Percentiles rank a stretch among this genome's conserved stretches.
phyloP scores from a whole-genome alignment of 2,329 filamentous ascomycete species.

The Ramularia endophylla region DNA sequence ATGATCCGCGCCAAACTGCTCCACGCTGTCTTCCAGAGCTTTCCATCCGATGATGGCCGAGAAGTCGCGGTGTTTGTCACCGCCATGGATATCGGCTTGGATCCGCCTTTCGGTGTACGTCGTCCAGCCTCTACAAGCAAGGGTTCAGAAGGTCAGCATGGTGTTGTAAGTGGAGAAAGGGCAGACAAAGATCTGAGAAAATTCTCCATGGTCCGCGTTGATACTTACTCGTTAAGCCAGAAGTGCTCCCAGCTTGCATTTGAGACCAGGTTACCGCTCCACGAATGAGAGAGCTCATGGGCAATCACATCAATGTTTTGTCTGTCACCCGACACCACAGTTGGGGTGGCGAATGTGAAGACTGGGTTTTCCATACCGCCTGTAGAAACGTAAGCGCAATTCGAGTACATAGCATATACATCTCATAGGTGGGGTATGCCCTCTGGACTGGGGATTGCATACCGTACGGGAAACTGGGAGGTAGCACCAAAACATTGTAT shows the following conservation, averaged over 20 bases:
- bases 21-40: slow-evolving; percentile 71
- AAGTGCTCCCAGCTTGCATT: slow-evolving; percentile 66
- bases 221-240: neutral
- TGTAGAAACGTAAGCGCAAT: too few relatives aligned
- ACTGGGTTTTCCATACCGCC: slow-evolving; percentile 67
- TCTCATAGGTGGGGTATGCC: too few relatives aligned
- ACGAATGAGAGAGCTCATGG: slow-evolving; percentile 70
- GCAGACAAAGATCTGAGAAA: neutral
- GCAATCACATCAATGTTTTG: slow-evolving; percentile 97
- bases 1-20: slow-evolving; percentile 73
- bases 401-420: too few relatives aligned
- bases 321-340: slow-evolving; percentile 74
- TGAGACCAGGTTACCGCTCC: slow-evolving; percentile 82
- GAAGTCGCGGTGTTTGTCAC: slow-evolving; percentile 82
- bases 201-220: neutral
- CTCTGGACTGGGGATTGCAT: too few relatives aligned
- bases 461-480: slow-evolving; percentile 84
- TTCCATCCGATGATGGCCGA: slow-evolving; percentile 97
- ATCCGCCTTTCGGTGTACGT: slow-evolving; percentile 89
- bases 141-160: slow-evolving; percentile 47
- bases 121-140: slow-evolving; percentile 77
- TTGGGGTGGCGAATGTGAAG: slow-evolving; percentile 92
- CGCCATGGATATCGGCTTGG: slow-evolving; percentile 65
- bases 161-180: neutral
- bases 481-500: slow-evolving; percentile 88